Percentiles rank a stretch among this genome's conserved stretches.
These are phyloP conservation scores for Ustilago sp. DNA, from an alignment of 1,284 basidiomycete genomes.

Conservation along the genomic window DNA sequence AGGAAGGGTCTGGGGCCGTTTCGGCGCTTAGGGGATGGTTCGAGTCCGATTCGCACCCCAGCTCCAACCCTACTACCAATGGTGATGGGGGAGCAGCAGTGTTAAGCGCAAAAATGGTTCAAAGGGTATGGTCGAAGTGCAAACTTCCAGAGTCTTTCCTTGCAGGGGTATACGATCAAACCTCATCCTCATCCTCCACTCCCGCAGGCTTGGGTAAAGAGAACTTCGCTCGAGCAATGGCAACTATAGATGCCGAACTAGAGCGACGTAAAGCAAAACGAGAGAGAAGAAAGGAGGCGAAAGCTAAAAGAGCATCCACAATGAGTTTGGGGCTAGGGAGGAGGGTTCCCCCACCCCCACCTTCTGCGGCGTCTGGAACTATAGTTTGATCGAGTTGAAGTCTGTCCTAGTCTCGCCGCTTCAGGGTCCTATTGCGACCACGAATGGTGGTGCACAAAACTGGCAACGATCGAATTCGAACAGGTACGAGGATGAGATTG, in stretches of 20 bases:
- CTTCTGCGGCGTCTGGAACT: neutral
- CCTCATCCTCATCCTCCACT: neutral
- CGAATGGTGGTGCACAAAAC: no score
- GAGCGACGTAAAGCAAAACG: slow-evolving; percentile 12
- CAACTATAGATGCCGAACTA: slow-evolving; percentile 39
- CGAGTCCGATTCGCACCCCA: slow-evolving; percentile 21
- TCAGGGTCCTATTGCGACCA: no score
- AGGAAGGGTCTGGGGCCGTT: slow-evolving; percentile 12
- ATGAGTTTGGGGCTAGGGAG: neutral
- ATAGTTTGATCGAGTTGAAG: no score
- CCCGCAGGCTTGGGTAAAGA: slow-evolving; percentile 3
- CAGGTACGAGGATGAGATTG: no score
- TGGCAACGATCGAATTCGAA: no score
- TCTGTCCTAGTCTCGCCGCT: no score
- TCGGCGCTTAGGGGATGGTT: slow-evolving; percentile 44
- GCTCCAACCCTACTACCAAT: neutral
- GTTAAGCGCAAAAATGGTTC: slow-evolving; percentile 16
- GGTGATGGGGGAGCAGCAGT: no score
- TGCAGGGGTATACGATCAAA: slow-evolving; percentile 29
- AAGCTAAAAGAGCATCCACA: neutral
- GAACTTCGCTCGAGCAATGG: slow-evolving; percentile 28
- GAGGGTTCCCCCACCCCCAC: slow-evolving; percentile 23
- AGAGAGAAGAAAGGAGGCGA: slow-evolving; percentile 6
- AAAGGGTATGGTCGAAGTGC: slow-evolving; percentile 28
- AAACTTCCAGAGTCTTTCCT: slow-evolving; percentile 16